Percentiles rank a stretch among this genome's conserved stretches.
Evolutionary conservation across 2,329 filamentous ascomycete species (phyloP).

Genomic region (Monilinia fructigena): DNA sequence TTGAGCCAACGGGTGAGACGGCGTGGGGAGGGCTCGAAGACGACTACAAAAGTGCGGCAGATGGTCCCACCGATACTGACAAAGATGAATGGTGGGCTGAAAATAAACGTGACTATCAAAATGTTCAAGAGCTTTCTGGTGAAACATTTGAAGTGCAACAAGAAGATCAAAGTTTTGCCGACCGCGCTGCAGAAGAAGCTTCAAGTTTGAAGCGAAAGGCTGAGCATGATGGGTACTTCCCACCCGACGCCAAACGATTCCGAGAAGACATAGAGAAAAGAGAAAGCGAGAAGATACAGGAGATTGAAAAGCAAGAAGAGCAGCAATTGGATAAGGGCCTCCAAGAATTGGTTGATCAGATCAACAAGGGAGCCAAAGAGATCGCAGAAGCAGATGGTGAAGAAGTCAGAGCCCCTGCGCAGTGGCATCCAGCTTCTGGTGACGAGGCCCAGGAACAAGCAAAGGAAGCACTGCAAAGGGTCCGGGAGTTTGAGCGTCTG

Average conservation of each 20-base stretch:
- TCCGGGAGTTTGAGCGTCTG: conserved; percentile 8
- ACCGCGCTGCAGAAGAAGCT: neutral
- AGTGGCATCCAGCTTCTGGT: conserved; percentile 3
- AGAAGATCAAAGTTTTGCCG: neutral
- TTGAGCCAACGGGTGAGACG: conserved; percentile 16
- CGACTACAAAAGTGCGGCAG: neutral
- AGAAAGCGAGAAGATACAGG: neutral
- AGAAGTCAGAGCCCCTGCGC: neutral
- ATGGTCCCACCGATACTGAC: neutral
- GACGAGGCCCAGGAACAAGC: neutral
- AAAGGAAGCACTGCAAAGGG: neutral
- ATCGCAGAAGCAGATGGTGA: neutral
- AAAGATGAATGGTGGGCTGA: neutral
- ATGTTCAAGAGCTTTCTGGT: neutral
- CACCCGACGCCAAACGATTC: conserved; percentile 14
- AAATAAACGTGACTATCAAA: neutral
- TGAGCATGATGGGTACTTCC: conserved; percentile 11
- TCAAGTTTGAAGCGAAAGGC: conserved; percentile 9
- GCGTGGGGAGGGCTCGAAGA: conserved; percentile 11
- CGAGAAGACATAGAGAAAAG: neutral
- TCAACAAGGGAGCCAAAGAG: neutral
- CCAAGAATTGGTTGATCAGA: neutral
- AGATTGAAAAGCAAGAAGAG: neutral
- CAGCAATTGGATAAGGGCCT: neutral
- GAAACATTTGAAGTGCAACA: neutral